Percentiles rank a stretch among this genome's conserved stretches.
Conservation (phyloP, 1,284 basidiomycete species). For the Xerocomus amazonicus region DNA sequence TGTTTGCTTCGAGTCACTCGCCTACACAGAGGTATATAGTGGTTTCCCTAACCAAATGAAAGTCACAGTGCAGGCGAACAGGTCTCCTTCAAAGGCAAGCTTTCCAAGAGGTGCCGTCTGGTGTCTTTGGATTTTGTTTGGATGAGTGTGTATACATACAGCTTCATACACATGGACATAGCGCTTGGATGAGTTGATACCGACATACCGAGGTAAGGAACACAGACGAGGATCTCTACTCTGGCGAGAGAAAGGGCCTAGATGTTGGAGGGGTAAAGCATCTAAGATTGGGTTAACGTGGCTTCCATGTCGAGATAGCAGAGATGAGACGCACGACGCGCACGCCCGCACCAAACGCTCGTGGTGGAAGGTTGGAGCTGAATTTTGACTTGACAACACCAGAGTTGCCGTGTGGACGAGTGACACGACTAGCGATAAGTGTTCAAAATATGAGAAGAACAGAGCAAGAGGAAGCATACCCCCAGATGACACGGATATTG, state of each 20-base stretch:
- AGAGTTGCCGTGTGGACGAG: conserved; percentile 90
- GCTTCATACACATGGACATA: conserved; percentile 18
- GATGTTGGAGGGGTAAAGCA: conserved; percentile 54
- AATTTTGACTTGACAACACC: conserved; percentile 99
- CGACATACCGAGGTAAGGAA: conserved; percentile 15
- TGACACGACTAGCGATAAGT: conserved; percentile 63
- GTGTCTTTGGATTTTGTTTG: conserved; percentile 13
- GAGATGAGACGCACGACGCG: conserved; percentile 68
- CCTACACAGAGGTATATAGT: too few species aligned
- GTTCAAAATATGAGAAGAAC: not conserved
- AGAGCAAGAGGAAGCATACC: conserved; percentile 49
- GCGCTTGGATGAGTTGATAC: conserved; percentile 8
- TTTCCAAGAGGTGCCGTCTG: too few species aligned
- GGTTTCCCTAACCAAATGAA: too few species aligned
- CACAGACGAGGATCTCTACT: conserved; percentile 5
- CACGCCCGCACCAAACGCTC: conserved; percentile 92
- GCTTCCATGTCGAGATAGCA: not conserved
- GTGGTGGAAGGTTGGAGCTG: conserved; percentile 92
- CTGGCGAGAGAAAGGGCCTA: conserved; percentile 22
- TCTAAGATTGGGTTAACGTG: conserved; percentile 28
- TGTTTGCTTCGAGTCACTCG: too few species aligned
- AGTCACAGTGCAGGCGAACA: too few species aligned
- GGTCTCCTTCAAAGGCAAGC: too few species aligned
- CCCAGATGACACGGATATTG: conserved; percentile 97
- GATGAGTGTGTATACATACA: conserved; percentile 15